Conservation (phyloP, 2,329 filamentous ascomycete genomes). For the Neobulgaria alba region DNA sequence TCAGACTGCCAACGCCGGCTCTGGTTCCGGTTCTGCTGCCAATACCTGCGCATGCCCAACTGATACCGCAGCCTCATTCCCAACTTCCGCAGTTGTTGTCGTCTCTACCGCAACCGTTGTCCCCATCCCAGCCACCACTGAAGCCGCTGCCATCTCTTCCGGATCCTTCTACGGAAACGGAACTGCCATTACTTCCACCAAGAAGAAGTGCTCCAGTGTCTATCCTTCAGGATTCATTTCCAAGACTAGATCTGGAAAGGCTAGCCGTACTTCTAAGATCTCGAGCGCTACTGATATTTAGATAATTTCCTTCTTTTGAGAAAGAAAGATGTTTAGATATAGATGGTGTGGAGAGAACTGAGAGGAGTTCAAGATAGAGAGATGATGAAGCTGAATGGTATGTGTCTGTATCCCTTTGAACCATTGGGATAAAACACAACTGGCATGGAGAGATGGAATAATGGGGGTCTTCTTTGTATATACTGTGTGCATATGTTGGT, state of each 20-base stretch:
- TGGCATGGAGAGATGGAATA: too few species aligned
- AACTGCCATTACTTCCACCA: conserved; percentile 14
- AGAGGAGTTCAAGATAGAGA: too few species aligned
- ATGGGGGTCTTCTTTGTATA: too few species aligned
- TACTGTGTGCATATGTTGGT: too few species aligned
- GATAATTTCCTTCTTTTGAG: neutral
- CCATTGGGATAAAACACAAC: too few species aligned
- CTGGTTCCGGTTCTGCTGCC: conserved; percentile 3
- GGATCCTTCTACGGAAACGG: conserved; percentile 22
- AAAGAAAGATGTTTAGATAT: too few species aligned
- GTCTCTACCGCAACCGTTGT: conserved; percentile 22
- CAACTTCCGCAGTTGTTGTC: conserved; percentile 8
- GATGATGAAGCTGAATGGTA: too few species aligned
- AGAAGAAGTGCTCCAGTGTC: conserved; percentile 20
- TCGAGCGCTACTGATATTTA: conserved; percentile 5
- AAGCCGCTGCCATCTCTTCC: conserved; percentile 12
- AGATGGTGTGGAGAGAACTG: too few species aligned
- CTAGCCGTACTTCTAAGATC: conserved; percentile 11
- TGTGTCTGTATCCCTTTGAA: too few species aligned
- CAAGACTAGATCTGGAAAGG: conserved; percentile 9
- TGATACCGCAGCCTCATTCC: conserved; percentile 4
- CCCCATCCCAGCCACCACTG: conserved; percentile 17
- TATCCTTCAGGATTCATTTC: conserved; percentile 21
- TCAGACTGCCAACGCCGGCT: conserved; percentile 2
- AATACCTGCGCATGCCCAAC: conserved; percentile 1